phyloP scores from a whole-genome alignment of 768 basidiomycete genomes.

The Cystobasidium tubakii region DNA sequence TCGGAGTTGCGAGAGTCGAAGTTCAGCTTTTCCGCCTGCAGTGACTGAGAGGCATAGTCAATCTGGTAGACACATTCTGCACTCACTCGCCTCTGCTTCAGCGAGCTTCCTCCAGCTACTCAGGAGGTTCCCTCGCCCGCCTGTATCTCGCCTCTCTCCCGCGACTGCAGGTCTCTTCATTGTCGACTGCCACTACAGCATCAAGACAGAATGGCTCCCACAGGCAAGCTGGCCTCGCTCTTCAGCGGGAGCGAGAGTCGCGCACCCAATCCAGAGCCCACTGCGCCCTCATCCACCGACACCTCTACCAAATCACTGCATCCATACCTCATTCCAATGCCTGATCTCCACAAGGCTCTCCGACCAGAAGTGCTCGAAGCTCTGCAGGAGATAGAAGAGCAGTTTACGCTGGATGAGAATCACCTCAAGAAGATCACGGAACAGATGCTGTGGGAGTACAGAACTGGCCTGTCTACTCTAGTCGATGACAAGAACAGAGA shows the following conservation, averaged over 20 bases:
- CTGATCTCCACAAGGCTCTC: constrained; percentile 7
- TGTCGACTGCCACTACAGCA: background rate
- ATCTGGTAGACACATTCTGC: too few relatives aligned
- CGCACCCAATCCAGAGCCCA: background rate
- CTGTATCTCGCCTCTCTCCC: background rate
- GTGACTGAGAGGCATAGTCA: too few relatives aligned
- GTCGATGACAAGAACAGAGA: constrained; percentile 47
- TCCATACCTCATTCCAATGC: constrained; percentile 17
- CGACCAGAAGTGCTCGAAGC: background rate
- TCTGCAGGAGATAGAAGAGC: constrained; percentile 55
- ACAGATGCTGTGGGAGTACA: constrained; percentile 74
- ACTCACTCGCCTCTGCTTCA: too few relatives aligned
- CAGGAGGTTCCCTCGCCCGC: too few relatives aligned
- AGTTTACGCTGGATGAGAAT: constrained; percentile 64
- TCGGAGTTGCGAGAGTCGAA: too few relatives aligned
- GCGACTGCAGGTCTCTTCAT: background rate
- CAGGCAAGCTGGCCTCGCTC: background rate
- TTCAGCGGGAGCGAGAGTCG: background rate
- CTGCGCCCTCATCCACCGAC: background rate
- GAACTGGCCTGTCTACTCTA: constrained; percentile 70
- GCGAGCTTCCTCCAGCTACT: background rate
- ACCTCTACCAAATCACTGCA: background rate
- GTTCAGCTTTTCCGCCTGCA: too few relatives aligned
- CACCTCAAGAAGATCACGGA: constrained; percentile 64
- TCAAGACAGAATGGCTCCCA: background rate